Evolutionary conservation across 495 filamentous ascomycete genomes (phyloP).

Genomic region (Neurospora intermedia): DNA sequence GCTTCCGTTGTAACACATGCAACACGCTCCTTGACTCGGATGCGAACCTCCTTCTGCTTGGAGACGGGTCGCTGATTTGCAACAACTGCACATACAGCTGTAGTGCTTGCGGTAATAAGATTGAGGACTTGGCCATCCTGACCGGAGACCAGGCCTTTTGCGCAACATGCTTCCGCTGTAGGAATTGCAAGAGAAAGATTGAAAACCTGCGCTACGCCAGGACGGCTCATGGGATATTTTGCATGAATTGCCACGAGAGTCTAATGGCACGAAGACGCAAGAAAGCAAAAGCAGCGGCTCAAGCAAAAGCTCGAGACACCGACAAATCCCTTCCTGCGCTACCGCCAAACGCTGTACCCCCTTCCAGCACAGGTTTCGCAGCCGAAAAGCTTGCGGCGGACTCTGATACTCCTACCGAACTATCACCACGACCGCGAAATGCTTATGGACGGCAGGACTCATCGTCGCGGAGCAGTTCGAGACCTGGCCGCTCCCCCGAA

Average conservation of each 20-base stretch:
- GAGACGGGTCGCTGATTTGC: slow-evolving; percentile 96
- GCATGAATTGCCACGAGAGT: slow-evolving; percentile 99
- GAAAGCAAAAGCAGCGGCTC: slow-evolving; percentile 57
- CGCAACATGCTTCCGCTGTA: slow-evolving; percentile 90
- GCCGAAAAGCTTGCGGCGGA: slow-evolving; percentile 64
- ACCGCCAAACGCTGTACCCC: slow-evolving; percentile 61
- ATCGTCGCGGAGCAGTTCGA: slow-evolving; percentile 38
- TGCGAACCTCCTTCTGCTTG: slow-evolving; percentile 92
- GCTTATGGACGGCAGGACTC: slow-evolving; percentile 36
- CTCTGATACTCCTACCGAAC: slow-evolving; percentile 63
- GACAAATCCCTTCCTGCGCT: slow-evolving; percentile 94
- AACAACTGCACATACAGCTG: slow-evolving; percentile 99
- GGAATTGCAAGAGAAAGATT: slow-evolving; percentile 97
- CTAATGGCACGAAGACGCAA: slow-evolving; percentile 93
- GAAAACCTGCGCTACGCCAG: slow-evolving; percentile 97
- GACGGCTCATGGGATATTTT: slow-evolving; percentile 97
- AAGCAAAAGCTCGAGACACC: slow-evolving; percentile 50
- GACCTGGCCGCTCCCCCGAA: slow-evolving; percentile 39
- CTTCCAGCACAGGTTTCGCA: slow-evolving; percentile 38
- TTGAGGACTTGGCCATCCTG: slow-evolving; percentile 94
- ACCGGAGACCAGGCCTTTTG: slow-evolving; percentile 99
- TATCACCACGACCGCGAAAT: slow-evolving; percentile 53
- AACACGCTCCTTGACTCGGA: slow-evolving; percentile 93
- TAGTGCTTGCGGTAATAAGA: slow-evolving; percentile 93
- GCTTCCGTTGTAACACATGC: slow-evolving; percentile 97